phyloP scores from a whole-genome alignment of 306 rosid genomes.

The Vachellia collinsii region DNA sequence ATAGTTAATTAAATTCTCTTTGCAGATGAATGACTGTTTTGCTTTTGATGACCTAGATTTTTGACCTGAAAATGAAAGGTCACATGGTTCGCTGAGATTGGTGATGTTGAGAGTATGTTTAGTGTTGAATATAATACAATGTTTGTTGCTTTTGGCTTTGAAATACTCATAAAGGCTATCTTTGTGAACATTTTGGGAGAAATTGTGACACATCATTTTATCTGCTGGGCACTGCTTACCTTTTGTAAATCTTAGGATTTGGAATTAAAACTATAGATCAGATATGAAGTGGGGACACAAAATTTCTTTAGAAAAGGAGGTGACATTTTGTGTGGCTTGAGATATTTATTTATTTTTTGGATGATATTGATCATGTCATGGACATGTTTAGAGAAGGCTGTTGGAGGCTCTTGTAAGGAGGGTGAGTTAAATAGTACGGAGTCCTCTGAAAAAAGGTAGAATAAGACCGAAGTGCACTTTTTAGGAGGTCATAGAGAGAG shows the following conservation, averaged over 20 bases:
- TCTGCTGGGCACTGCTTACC: neutral
- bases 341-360: neutral
- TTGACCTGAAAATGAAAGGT: neutral
- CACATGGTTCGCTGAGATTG: constrained; percentile 16
- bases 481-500: too few species aligned
- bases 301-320: too few species aligned
- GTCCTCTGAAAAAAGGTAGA: too few species aligned
- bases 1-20: constrained; percentile 6
- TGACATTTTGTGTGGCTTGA: neutral
- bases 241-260: neutral
- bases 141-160: neutral
- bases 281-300: neutral
- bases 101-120: neutral
- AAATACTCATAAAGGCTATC: neutral
- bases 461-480: too few species aligned
- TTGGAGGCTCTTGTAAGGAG: too few species aligned
- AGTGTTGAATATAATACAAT: constrained; percentile 3
- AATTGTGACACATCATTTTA: neutral
- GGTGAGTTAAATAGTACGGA: too few species aligned
- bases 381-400: too few species aligned
- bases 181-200: constrained; percentile 10
- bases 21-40: neutral
- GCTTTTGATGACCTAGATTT: constrained; percentile 16
- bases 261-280: neutral
- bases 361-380: neutral